Evolutionary conservation across 78 protist genomes (phyloP), one percentile per base, ranked within the genome.

Genomic region (Pelomyxa schiedti): DNA sequence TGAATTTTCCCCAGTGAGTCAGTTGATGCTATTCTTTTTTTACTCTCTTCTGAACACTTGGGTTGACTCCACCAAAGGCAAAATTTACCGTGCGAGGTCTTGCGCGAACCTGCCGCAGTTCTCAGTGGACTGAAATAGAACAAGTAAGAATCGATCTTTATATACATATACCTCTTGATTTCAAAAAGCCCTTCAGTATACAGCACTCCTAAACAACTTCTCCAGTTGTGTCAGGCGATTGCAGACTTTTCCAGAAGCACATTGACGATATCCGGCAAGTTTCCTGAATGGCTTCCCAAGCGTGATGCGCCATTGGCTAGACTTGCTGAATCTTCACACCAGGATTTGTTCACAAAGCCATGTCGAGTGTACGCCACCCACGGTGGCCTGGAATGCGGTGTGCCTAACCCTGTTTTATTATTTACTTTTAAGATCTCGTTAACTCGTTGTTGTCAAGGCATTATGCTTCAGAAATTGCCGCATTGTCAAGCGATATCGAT

Each of bases 381-480:
- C 66, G 82, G 77, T 4, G 82, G 82, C 28, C 75, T 78, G 7
- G 82, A 78, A 30, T 78, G 82, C 37, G 82, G 82, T 28, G n/a
- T n/a, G n/a, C n/a, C n/a, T n/a, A n/a, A n/a, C n/a, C n/a, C n/a
- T n/a, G n/a, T n/a, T n/a, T n/a, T n/a, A n/a, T n/a, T n/a, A n/a
- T n/a, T n/a, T n/a, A n/a, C n/a, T n/a, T n/a, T n/a, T n/a, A n/a
- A n/a, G n/a, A n/a, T n/a, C n/a, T n/a, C n/a, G n/a, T n/a, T n/a
- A n/a, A n/a, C n/a, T n/a, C n/a, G n/a, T n/a, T n/a, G n/a, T n/a
- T n/a, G n/a, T n/a, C n/a, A n/a, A n/a, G n/a, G n/a, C n/a, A 22
- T 47, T 36, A 67, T 78, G 30, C 72, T 66, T 38, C 39, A 29
- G 22, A 43, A 8, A 22, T 69, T 66, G 26, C 82, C 82, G 0